Base-by-base conservation (phyloP, 805 yeast genomes). In the Saccharomycopsis javanensis region DNA sequence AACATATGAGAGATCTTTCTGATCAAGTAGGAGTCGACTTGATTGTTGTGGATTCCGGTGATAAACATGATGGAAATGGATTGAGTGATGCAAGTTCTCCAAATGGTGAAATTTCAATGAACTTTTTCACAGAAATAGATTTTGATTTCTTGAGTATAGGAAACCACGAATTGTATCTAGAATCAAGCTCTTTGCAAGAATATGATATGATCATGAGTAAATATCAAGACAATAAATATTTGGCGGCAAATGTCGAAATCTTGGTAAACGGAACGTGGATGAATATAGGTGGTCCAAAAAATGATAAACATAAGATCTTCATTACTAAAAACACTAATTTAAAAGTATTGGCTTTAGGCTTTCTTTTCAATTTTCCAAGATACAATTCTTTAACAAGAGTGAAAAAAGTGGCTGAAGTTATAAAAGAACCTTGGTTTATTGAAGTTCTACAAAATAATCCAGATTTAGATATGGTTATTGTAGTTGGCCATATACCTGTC, bases 21-120 rank as follows among this genome's bases (percentile, higher is more conserved):
- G 73, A 70, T 25, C 59, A 50, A 0, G 67, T 33, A 51, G 76
- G 75, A 1, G 80, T 75, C 18, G 98, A 92, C 65, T 67, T 91
- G 18, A 64, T 92, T 3, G 65, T 90, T 4, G 76, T 92, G 2
- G 98, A 92, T 66, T 82, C 95, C 0, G 98, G 98, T 4, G 98
- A 92, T 69, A 82, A 88, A 61, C 96, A 88, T 64, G 98, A 92
- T 68, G 98, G 98, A 0, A 91, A 89, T 67, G 98, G 98, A 0
- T 71, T 90, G 11, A 78, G 88, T 42, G 97, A 92, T 70, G 82
- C 86, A 13, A 85, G 96, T 0, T 56, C 34, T 2, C 88, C 92
- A 1, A 86, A 85, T 66, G 98, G 97, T 0, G 64, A 70, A 4
- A 68, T 74, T 15, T 79, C 94, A 0, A 78, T 83, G 28, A 75